These are phyloP conservation scores for Anisogramma anomala DNA, from an alignment of 2,329 filamentous ascomycete genomes.

Conservation along the genomic window DNA sequence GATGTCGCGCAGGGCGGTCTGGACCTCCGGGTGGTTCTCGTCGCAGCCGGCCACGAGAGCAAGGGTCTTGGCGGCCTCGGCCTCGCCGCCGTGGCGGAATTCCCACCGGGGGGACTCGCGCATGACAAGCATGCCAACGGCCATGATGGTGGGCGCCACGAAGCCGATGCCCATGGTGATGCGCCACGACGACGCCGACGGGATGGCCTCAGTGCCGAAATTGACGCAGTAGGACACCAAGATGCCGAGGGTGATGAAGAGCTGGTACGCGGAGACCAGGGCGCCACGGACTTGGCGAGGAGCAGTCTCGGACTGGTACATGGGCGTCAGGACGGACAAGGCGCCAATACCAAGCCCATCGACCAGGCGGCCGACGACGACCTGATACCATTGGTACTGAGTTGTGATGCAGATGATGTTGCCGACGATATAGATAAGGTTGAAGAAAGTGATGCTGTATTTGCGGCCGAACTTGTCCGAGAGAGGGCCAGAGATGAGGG, in stretches of 20 bases:
- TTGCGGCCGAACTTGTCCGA: constrained; percentile 48
- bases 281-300: constrained; percentile 43
- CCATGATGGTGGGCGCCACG: constrained; percentile 39
- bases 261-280: constrained; percentile 23
- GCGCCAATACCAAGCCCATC: constrained; percentile 58
- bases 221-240: constrained; percentile 34
- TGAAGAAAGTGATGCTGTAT: constrained; percentile 40
- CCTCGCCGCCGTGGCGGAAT: constrained; percentile 13
- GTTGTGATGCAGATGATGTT: constrained; percentile 56
- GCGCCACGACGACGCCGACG: constrained; percentile 43
- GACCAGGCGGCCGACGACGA: constrained; percentile 54
- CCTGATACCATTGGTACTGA: constrained; percentile 47
- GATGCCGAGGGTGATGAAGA: constrained; percentile 22
- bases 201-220: constrained; percentile 35
- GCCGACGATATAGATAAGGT: constrained; percentile 49
- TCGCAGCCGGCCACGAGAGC: constrained; percentile 6
- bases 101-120: constrained; percentile 46
- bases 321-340: constrained; percentile 53
- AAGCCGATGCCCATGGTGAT: constrained; percentile 49
- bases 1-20: constrained; percentile 12
- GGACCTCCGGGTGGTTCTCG: constrained; percentile 11
- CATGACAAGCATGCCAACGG: constrained; percentile 38
- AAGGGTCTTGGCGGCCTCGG: constrained; percentile 12
- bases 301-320: constrained; percentile 55
- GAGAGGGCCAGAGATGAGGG: constrained; percentile 40